phyloP scores from a whole-genome alignment of 768 basidiomycete genomes.

The Amanita thiersii region DNA sequence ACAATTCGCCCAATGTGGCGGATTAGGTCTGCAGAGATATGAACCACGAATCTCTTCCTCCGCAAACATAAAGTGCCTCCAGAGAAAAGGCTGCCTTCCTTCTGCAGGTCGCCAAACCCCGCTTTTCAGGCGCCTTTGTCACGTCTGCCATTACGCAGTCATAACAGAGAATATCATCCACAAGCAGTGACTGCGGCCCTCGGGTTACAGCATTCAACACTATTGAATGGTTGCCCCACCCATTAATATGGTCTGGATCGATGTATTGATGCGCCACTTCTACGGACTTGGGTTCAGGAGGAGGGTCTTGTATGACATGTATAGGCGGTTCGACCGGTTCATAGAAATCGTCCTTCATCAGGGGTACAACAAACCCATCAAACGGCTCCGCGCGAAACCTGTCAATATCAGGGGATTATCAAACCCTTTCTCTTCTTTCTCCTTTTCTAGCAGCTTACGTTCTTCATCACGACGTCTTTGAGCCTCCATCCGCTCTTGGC shows the following conservation, averaged over 20 bases:
- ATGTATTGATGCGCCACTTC: constrained; percentile 44
- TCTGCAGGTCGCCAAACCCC: too few species aligned
- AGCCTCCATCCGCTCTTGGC: too few species aligned
- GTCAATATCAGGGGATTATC: too few species aligned
- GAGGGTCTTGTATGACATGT: constrained; percentile 21
- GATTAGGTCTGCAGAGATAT: too few species aligned
- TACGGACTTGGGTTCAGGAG: constrained; percentile 13
- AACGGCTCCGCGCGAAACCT: constrained; percentile 11
- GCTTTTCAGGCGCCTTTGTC: too few species aligned
- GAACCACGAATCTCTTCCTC: too few species aligned
- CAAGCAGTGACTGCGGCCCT: constrained; percentile 36
- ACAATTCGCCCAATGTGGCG: too few species aligned
- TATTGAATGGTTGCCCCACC: constrained; percentile 42
- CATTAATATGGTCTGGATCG: constrained; percentile 25
- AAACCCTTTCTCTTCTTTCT: neutral
- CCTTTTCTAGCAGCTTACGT: neutral
- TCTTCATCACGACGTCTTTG: constrained; percentile 8
- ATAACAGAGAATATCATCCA: constrained; percentile 24
- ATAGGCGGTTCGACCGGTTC: constrained; percentile 16
- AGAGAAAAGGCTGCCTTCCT: too few species aligned
- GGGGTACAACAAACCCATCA: constrained; percentile 9
- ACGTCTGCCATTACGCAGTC: constrained; percentile 26
- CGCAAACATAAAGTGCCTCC: too few species aligned
- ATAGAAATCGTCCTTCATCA: neutral
- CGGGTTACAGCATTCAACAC: constrained; percentile 45